Evolutionary conservation across 768 basidiomycete species (phyloP).

Genomic region (Mycena metata): DNA sequence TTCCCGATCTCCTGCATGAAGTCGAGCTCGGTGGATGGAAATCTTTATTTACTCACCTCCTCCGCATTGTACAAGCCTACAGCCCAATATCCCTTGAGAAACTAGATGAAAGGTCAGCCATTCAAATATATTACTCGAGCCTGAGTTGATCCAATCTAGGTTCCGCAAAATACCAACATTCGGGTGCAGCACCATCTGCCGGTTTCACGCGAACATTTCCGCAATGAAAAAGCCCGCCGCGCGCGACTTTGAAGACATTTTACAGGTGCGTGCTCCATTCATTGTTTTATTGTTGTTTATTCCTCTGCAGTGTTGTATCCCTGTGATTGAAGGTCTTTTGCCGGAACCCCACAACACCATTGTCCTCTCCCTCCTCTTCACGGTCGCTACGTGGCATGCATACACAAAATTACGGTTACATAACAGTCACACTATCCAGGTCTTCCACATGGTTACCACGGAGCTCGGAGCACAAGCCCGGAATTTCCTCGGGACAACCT

Average conservation of each 20-base stretch:
- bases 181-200: slow-evolving; percentile 50
- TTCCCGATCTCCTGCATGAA: slow-evolving; percentile 55
- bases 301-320: slow-evolving; percentile 45
- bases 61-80: no score
- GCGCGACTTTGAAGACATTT: slow-evolving; percentile 57
- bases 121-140: neutral
- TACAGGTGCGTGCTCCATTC: slow-evolving; percentile 54
- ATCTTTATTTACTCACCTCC: slow-evolving; percentile 50
- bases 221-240: slow-evolving; percentile 54
- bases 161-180: slow-evolving; percentile 47
- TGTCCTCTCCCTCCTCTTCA: slow-evolving; percentile 33
- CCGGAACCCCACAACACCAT: slow-evolving; percentile 36
- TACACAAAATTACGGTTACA: no score
- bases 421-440: no score
- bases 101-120: slow-evolving; percentile 41
- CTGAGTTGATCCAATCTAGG: slow-evolving; percentile 29
- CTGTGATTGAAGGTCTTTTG: slow-evolving; percentile 53
- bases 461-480: no score
- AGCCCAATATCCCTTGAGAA: slow-evolving; percentile 36
- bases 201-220: slow-evolving; percentile 51
- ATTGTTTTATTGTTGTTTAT: neutral
- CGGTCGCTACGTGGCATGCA: slow-evolving; percentile 33
- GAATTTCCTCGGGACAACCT: no score
- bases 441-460: no score
- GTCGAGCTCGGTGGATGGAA: slow-evolving; percentile 57